Conservation (phyloP, 495 filamentous ascomycete species). For the Staphylotrichum tortipilum region DNA sequence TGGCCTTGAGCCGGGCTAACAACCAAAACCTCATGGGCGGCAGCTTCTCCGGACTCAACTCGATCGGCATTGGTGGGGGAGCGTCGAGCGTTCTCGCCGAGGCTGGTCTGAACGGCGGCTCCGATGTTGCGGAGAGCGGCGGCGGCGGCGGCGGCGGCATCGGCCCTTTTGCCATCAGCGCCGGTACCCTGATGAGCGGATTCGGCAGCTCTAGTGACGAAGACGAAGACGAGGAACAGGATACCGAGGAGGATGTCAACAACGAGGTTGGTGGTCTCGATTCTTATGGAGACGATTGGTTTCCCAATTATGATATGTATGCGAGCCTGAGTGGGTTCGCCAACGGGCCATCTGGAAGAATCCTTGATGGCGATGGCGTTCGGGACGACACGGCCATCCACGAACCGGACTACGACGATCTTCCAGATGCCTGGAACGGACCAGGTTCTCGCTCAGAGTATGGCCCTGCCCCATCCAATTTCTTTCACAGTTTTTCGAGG, state of each 20-base stretch:
- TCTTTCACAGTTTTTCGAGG: neutral
- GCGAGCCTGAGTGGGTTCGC: conserved; percentile 3
- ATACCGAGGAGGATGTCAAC: conserved; percentile 61
- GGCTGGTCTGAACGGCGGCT: conserved; percentile 60
- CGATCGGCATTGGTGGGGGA: conserved; percentile 36
- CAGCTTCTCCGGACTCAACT: conserved; percentile 38
- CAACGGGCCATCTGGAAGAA: neutral
- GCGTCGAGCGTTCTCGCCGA: conserved; percentile 66
- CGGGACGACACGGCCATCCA: neutral
- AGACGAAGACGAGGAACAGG: conserved; percentile 91
- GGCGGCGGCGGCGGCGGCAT: conserved; percentile 54
- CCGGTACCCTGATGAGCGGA: conserved; percentile 72
- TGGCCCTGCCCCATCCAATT: neutral
- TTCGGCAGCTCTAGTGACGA: conserved; percentile 94
- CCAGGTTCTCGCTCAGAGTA: neutral
- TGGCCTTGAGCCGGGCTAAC: conserved; percentile 48
- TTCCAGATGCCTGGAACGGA: neutral
- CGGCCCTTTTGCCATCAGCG: conserved; percentile 58
- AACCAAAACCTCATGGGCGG: conserved; percentile 27
- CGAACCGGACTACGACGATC: neutral
- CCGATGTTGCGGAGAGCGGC: conserved; percentile 64
- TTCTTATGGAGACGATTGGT: conserved; percentile 1
- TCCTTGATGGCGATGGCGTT: neutral
- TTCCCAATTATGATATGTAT: neutral
- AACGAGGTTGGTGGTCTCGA: conserved; percentile 39